Base-by-base conservation (phyloP, 2,329 filamentous ascomycete species). In the Penicillium olsonii region DNA sequence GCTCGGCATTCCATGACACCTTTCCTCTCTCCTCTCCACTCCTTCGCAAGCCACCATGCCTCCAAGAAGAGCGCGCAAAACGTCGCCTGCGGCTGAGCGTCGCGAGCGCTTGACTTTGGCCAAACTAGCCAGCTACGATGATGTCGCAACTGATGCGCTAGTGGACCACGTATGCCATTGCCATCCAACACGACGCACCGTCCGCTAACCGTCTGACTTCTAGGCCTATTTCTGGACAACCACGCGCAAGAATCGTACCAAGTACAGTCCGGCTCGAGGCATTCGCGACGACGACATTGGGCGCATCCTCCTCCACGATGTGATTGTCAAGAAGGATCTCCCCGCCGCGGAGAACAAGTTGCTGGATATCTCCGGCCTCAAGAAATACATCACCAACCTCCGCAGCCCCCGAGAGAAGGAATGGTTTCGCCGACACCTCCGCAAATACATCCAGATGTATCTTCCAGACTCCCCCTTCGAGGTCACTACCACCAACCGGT, bases 201-300 rank as follows among this genome's bases (percentile, higher is more conserved):
- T 19, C 49, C 45, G 45, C 54, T 68, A 41, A 67, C 42, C 5
- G 40, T 52, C 18, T 52, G 54, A 29, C 45, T 37, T 15, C 42
- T 59, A 96, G 92, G 87, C 90, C 9, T 96, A 89, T 72, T 99
- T 94, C 77, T 97, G 94, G 92, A 92, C 92, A 5, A 88, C 84
- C 4, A 96, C 96, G 51, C 92, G 92, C 57, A 99, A 99, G 74
- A 96, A 97, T 65, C 86, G 88, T 53, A 85, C 84, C 48, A 90
- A 89, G 47, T 97, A 95, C 70, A 88, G 89, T 62, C 82, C 90
- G 1, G 90, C 88, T 6, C 86, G 94, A 55, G 90, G 90, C 34
- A 78, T 97, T 42, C 84, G 82, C 45, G 81, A 85, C 56, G 82
- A 87, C 42, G 77, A 83, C 18, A 77, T 87, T 33, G 78, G 80